Evolutionary conservation across 2,329 filamentous ascomycete species (phyloP).

Genomic region (Alternaria gansuensis): DNA sequence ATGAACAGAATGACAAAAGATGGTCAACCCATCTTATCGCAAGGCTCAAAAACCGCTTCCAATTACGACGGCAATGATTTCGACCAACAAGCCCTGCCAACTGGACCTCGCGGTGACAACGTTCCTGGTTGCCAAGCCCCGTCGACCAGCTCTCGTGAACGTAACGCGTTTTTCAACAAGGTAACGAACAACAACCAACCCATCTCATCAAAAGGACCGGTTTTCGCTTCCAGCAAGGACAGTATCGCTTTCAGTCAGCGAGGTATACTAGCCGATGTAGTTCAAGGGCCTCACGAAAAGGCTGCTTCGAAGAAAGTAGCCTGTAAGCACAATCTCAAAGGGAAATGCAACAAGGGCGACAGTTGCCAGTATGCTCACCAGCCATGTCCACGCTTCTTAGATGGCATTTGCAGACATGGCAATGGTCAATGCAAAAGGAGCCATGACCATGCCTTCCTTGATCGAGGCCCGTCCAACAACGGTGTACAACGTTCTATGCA

Average conservation of each 20-base stretch:
- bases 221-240: neutral
- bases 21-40: neutral
- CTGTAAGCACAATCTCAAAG: neutral
- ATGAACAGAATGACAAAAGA: neutral
- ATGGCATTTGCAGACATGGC: neutral
- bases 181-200: neutral
- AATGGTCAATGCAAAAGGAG: neutral
- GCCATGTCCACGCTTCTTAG: neutral
- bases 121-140: too few species aligned
- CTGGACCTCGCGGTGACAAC: too few species aligned
- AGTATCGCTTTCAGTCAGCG: neutral
- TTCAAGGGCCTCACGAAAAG: neutral
- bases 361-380: constrained; percentile 7
- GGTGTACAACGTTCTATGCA: neutral
- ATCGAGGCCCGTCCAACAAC: neutral
- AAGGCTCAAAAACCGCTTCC: neutral
- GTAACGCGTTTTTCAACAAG: neutral
- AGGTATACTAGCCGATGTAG: neutral
- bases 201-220: neutral
- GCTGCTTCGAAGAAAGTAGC: neutral
- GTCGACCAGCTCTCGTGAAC: too few species aligned
- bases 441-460: neutral
- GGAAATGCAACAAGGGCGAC: neutral
- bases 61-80: neutral
- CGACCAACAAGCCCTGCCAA: too few species aligned